phyloP scores from a whole-genome alignment of 179 eudicot genomes.

The Silene vulgaris region DNA sequence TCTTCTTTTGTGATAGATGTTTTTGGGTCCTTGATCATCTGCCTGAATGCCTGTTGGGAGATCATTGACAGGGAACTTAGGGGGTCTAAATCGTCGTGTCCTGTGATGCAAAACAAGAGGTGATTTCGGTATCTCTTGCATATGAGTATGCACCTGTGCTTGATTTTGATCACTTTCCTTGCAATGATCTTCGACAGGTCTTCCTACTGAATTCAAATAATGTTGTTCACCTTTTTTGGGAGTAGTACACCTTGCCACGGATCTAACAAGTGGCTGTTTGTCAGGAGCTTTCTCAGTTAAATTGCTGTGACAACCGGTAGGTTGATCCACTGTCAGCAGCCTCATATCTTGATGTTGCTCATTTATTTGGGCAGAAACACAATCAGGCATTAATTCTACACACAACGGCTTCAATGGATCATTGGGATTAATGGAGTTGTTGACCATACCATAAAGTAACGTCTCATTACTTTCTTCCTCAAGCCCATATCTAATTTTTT shows the following conservation, averaged over 20 bases:
- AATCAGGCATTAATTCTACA: constrained; percentile 15
- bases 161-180: constrained; percentile 28
- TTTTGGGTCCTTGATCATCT: constrained; percentile 26
- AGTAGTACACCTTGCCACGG: constrained; percentile 19
- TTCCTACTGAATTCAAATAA: constrained; percentile 16
- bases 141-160: constrained; percentile 27
- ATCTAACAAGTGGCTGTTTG: constrained; percentile 12
- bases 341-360: constrained; percentile 23
- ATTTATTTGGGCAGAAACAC: constrained; percentile 20
- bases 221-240: constrained; percentile 20
- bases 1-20: constrained; percentile 21
- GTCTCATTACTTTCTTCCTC: constrained; percentile 23
- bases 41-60: constrained; percentile 21
- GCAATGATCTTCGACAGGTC: constrained; percentile 15
- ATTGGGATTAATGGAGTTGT: constrained; percentile 14
- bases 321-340: constrained; percentile 26
- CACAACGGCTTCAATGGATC: constrained; percentile 12
- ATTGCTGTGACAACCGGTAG: constrained; percentile 17
- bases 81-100: constrained; percentile 34
- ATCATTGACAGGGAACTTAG: constrained; percentile 28
- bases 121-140: constrained; percentile 27
- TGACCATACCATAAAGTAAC: constrained; percentile 20
- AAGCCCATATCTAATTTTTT: constrained; percentile 18
- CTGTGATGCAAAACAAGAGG: constrained; percentile 33
- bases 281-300: constrained; percentile 11